phyloP scores from a whole-genome alignment of 768 basidiomycete species.

The Sporobolomyces roseus region DNA sequence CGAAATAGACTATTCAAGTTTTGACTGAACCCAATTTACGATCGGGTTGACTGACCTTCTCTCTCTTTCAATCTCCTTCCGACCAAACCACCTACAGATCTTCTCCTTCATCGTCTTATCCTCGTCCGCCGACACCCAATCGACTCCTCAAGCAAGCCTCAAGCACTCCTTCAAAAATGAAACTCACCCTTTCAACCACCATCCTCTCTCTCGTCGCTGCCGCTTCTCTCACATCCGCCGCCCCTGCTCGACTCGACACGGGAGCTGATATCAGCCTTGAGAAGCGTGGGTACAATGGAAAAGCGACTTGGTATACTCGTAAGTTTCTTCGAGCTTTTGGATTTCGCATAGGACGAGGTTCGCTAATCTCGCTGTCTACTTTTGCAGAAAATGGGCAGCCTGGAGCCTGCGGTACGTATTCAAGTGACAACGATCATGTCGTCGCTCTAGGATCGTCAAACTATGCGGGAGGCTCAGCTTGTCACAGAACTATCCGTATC shows the following conservation, averaged over 20 bases:
- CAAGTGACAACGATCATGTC: constrained; percentile 56
- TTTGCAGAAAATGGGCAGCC: constrained; percentile 57
- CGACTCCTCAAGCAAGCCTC: too few species aligned
- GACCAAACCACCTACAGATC: too few species aligned
- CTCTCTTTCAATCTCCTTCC: too few species aligned
- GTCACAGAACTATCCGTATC: constrained; percentile 30
- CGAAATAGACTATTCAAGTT: too few species aligned
- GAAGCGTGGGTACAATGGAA: constrained; percentile 40
- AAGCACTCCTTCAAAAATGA: background rate
- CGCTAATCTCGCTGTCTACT: background rate
- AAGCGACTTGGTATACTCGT: constrained; percentile 60
- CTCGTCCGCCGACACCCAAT: too few species aligned
- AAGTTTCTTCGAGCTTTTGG: background rate
- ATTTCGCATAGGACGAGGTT: background rate
- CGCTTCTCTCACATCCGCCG: constrained; percentile 30
- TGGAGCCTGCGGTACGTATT: constrained; percentile 70
- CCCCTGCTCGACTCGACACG: constrained; percentile 17
- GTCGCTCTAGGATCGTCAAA: constrained; percentile 54
- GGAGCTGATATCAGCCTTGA: background rate
- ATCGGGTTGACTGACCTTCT: too few species aligned
- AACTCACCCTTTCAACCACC: too few species aligned
- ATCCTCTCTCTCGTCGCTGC: constrained; percentile 4
- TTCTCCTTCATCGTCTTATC: too few species aligned
- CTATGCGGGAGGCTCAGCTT: constrained; percentile 53
- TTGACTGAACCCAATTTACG: too few species aligned